Evolutionary conservation across 495 filamentous ascomycete genomes (phyloP).

Genomic region (Penicillium canescens): DNA sequence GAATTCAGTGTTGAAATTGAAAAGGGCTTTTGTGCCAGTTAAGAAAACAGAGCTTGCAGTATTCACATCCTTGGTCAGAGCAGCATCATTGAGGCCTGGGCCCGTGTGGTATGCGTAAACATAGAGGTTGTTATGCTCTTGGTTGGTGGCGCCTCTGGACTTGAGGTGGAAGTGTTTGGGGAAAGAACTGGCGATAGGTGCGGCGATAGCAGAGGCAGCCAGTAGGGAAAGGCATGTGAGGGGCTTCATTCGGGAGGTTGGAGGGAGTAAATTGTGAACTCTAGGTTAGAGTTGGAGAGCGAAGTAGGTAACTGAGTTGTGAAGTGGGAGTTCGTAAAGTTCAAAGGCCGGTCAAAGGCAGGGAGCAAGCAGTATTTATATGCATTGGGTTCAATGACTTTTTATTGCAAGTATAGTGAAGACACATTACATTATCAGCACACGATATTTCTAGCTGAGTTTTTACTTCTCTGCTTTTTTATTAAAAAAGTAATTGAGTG

Average conservation of each 20-base stretch:
- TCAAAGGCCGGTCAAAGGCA: neutral
- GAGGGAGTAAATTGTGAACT: neutral
- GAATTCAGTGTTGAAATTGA: conserved; percentile 13
- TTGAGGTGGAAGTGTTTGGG: conserved; percentile 43
- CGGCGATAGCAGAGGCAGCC: conserved; percentile 26
- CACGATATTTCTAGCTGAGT: neutral
- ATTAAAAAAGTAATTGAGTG: neutral
- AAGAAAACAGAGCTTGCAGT: conserved; percentile 36
- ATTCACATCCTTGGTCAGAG: conserved; percentile 27
- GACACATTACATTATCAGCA: neutral
- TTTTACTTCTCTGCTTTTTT: neutral
- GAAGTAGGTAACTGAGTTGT: neutral
- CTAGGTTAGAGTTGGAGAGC: neutral
- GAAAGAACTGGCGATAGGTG: conserved; percentile 12
- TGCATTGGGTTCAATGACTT: neutral
- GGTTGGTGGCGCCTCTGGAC: conserved; percentile 32
- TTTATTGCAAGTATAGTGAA: neutral
- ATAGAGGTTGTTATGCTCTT: conserved; percentile 43
- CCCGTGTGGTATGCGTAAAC: conserved; percentile 50
- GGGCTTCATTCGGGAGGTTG: conserved; percentile 33
- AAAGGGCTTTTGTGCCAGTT: conserved; percentile 34
- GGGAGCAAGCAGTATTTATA: neutral
- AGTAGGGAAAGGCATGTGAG: conserved; percentile 31
- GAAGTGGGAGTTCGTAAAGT: neutral
- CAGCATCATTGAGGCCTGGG: conserved; percentile 46